These are phyloP conservation scores for Xylariaceae sp. DNA, from an alignment of 2,329 filamentous ascomycete species.

Conservation along the genomic window DNA sequence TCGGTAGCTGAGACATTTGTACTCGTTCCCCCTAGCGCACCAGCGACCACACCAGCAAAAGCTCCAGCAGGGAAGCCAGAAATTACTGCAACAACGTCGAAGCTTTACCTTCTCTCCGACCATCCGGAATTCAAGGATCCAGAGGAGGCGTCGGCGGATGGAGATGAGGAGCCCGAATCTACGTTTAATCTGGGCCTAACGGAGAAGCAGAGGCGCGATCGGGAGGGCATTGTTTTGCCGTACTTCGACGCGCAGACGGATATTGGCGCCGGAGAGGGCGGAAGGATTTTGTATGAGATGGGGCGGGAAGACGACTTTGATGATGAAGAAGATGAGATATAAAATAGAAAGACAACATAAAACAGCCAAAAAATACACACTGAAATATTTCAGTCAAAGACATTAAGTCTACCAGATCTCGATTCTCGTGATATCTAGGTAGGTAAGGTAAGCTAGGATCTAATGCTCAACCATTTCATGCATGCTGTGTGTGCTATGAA, in stretches of 20 bases:
- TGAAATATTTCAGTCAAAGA: neutral
- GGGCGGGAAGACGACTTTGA: constrained; percentile 95
- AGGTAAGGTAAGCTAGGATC: constrained; percentile 1
- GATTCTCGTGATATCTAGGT: constrained; percentile 16
- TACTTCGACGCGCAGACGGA: constrained; percentile 95
- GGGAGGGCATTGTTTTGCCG: constrained; percentile 85
- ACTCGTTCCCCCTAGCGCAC: constrained; percentile 32
- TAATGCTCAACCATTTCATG: constrained; percentile 12
- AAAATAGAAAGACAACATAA: constrained; percentile 16
- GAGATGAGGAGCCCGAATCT: constrained; percentile 52
- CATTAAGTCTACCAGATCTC: neutral
- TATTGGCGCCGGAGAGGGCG: constrained; percentile 73
- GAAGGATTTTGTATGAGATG: constrained; percentile 94
- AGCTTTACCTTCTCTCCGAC: constrained; percentile 63
- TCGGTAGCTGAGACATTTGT: constrained; percentile 66
- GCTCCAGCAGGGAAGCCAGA: constrained; percentile 11
- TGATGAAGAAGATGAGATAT: constrained; percentile 59
- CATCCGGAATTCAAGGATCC: constrained; percentile 62
- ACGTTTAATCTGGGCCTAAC: constrained; percentile 86
- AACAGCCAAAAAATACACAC: constrained; percentile 8
- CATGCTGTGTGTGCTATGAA: constrained; percentile 1
- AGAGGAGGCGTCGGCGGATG: constrained; percentile 18
- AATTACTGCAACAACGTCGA: constrained; percentile 28
- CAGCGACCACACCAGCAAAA: constrained; percentile 1
- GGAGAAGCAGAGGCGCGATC: constrained; percentile 79